A percentile compares a stretch with the other conserved stretches of the same genome.
phyloP scores from a whole-genome alignment of 805 yeast species.

The Schizosaccharomyces osmophilus region DNA sequence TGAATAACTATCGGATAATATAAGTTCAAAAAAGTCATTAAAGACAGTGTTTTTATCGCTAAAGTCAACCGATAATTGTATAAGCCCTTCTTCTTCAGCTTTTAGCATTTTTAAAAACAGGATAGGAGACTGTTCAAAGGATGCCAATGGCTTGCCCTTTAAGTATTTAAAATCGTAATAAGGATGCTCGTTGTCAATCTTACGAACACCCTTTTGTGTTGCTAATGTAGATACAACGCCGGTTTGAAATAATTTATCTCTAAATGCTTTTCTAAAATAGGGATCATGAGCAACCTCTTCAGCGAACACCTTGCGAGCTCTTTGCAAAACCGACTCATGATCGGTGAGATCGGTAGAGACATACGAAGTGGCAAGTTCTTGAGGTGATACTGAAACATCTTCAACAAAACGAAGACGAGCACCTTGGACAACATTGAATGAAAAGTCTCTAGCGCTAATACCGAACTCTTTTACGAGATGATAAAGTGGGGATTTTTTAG shows the following conservation, averaged over 20 bases:
- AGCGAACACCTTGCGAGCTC: constrained; percentile 50
- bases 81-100: constrained; percentile 62
- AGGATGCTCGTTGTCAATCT: constrained; percentile 57
- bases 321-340: constrained; percentile 33
- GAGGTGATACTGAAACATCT: constrained; percentile 39
- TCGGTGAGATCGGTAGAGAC: constrained; percentile 5
- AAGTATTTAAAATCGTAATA: constrained; percentile 85
- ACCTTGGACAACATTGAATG: constrained; percentile 51
- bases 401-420: constrained; percentile 47
- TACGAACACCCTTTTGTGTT: constrained; percentile 60
- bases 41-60: constrained; percentile 6
- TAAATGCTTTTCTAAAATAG: constrained; percentile 37
- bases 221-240: constrained; percentile 43
- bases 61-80: constrained; percentile 32
- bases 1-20: constrained; percentile 27
- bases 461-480: constrained; percentile 49
- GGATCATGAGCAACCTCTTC: constrained; percentile 67
- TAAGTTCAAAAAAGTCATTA: constrained; percentile 18
- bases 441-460: constrained; percentile 53
- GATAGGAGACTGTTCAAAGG: constrained; percentile 53
- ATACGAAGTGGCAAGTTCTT: constrained; percentile 26
- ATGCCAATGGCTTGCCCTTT: constrained; percentile 50
- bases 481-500: constrained; percentile 38
- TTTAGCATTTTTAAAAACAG: constrained; percentile 68
- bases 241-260: constrained; percentile 31